Conservation (phyloP, 148 eudicot species). For the Rhododendron henanense region DNA sequence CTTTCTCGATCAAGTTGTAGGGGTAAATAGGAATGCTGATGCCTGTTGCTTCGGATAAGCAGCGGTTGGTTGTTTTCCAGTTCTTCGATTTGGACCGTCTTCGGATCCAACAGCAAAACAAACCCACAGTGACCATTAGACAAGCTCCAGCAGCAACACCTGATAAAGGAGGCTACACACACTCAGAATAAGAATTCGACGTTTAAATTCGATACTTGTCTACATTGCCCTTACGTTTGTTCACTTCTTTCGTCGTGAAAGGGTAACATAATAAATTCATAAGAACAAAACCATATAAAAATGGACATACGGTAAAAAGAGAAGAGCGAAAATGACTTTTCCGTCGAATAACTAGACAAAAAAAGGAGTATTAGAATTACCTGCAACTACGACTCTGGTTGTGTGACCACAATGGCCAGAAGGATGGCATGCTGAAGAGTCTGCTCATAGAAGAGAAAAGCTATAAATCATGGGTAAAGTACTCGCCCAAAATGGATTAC, state of each 20-base stretch:
- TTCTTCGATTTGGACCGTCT: constrained; percentile 14
- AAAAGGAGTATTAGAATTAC: constrained; percentile 20
- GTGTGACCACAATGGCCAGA: constrained; percentile 45
- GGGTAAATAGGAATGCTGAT: constrained; percentile 23
- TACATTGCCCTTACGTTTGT: background rate
- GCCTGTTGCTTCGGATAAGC: constrained; percentile 31
- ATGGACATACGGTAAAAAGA: background rate
- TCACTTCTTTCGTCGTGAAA: background rate
- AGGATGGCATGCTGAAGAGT: constrained; percentile 25
- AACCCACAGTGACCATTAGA: constrained; percentile 32
- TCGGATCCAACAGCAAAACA: constrained; percentile 31
- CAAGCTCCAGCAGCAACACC: constrained; percentile 41
- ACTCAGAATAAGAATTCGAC: background rate
- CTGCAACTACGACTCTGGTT: constrained; percentile 42
- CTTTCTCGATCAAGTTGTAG: constrained; percentile 27
- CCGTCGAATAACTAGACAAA: too few relatives aligned
- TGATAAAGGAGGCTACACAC: constrained; percentile 11
- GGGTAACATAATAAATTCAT: background rate
- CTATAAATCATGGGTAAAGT: background rate
- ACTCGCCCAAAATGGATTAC: background rate
- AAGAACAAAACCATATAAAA: background rate
- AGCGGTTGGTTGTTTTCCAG: constrained; percentile 17
- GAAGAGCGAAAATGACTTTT: background rate
- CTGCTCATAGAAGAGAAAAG: constrained; percentile 14
- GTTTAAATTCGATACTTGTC: background rate